A percentile compares a stretch with the other conserved stretches of the same genome.
phyloP scores from a whole-genome alignment of 1,284 basidiomycete genomes.

The Pyrrhoderma noxium region DNA sequence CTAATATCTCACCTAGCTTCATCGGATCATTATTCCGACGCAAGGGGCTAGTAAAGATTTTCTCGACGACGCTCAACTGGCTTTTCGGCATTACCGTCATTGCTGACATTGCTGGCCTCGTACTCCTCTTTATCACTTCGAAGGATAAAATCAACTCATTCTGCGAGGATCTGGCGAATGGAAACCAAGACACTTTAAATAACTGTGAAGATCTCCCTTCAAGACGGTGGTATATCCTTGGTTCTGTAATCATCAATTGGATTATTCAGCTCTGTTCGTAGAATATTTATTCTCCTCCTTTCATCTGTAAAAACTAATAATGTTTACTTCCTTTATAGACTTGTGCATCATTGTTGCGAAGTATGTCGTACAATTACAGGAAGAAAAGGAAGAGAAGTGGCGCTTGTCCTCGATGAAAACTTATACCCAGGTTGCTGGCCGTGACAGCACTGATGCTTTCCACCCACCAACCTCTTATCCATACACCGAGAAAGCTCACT shows the following conservation, averaged over 20 bases:
- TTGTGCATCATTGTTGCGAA: constrained; percentile 16
- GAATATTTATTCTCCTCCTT: neutral
- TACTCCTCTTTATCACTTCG: constrained; percentile 9
- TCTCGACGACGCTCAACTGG: constrained; percentile 18
- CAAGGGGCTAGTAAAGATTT: constrained; percentile 21
- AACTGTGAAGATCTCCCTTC: constrained; percentile 8
- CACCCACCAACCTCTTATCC: constrained; percentile 8
- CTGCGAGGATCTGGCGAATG: neutral
- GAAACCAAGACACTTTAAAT: constrained; percentile 12
- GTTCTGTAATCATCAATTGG: constrained; percentile 6
- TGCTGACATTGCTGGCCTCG: constrained; percentile 1
- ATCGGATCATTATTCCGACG: constrained; percentile 23
- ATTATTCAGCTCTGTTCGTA: constrained; percentile 15
- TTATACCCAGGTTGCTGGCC: constrained; percentile 8
- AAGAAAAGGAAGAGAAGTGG: constrained; percentile 16
- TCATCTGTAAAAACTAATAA: neutral
- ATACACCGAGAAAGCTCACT: constrained; percentile 15
- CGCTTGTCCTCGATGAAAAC: constrained; percentile 12
- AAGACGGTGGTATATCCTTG: constrained; percentile 3
- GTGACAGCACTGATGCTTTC: constrained; percentile 15
- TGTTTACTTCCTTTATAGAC: constrained; percentile 3
- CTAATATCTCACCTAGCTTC: constrained; percentile 12
- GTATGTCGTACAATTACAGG: constrained; percentile 15
- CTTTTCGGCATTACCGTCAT: constrained; percentile 10
- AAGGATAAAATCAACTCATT: constrained; percentile 7